phyloP scores from a whole-genome alignment of 106 monocot genomes.

The Xerophyta viscosa region DNA sequence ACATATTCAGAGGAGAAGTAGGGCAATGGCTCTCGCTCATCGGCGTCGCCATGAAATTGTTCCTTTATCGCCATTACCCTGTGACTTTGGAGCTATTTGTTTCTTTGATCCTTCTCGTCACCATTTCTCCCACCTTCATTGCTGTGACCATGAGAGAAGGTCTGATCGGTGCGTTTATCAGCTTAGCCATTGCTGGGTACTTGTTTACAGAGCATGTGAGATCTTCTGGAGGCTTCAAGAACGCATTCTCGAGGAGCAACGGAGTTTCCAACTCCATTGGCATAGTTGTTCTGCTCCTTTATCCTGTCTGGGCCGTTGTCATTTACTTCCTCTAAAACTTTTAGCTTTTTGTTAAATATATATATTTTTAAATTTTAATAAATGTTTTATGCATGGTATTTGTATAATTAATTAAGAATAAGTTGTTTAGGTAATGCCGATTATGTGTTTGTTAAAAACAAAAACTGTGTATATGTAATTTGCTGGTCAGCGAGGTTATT shows the following conservation, averaged over 20 bases:
- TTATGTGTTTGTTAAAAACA: too few species aligned
- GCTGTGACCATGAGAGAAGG: slow-evolving; percentile 36
- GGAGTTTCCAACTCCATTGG: slow-evolving; percentile 79
- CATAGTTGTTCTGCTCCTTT: slow-evolving; percentile 68
- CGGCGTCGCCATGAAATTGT: slow-evolving; percentile 63
- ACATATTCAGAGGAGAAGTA: slow-evolving; percentile 57
- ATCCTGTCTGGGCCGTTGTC: slow-evolving; percentile 70
- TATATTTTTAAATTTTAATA: too few species aligned
- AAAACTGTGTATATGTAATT: too few species aligned
- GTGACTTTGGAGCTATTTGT: slow-evolving; percentile 80
- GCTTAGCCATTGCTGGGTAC: slow-evolving; percentile 61
- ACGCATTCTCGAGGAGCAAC: slow-evolving; percentile 61
- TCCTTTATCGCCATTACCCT: slow-evolving; percentile 73
- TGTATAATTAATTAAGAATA: too few species aligned
- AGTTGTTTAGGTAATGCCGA: too few species aligned
- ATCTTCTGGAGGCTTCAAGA: slow-evolving; percentile 80
- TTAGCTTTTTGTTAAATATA: too few species aligned
- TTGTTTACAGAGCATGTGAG: slow-evolving; percentile 90
- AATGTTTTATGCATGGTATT: too few species aligned
- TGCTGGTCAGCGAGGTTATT: too few species aligned
- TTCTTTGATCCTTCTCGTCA: slow-evolving; percentile 65
- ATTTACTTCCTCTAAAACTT: slow-evolving; percentile 20
- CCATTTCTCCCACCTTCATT: slow-evolving; percentile 51
- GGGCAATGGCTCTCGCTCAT: slow-evolving; percentile 91
- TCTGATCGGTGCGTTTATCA: slow-evolving; percentile 32